A percentile compares a stretch with the other conserved stretches of the same genome.
Conservation (phyloP, 202 grass and related monocot species). For the Schoenoplectus triqueter region DNA sequence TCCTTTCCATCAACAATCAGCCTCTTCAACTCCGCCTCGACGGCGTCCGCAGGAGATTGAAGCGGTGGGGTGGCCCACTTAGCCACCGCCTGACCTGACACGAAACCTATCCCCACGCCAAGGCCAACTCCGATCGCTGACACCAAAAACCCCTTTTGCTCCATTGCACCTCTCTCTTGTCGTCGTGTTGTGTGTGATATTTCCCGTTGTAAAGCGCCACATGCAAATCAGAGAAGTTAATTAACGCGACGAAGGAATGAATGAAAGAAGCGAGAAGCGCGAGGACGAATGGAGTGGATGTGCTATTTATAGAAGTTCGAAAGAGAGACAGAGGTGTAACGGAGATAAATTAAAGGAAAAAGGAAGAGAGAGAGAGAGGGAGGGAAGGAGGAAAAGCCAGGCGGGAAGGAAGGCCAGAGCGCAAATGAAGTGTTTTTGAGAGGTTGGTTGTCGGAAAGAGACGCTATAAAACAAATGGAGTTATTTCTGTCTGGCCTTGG, state of each 20-base stretch:
- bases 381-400: neutral
- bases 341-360: neutral
- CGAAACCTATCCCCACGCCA: slow-evolving; percentile 82
- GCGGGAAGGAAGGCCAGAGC: slow-evolving; percentile 26
- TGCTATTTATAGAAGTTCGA: slow-evolving; percentile 26
- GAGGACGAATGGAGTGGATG: slow-evolving; percentile 16
- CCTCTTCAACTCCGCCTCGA: slow-evolving; percentile 85
- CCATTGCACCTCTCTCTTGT: slow-evolving; percentile 52
- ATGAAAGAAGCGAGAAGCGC: neutral
- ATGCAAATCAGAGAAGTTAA: slow-evolving; percentile 29
- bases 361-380: neutral
- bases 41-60: slow-evolving; percentile 40
- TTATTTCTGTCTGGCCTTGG: neutral
- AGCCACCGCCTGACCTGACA: slow-evolving; percentile 64
- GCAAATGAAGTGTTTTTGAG: slow-evolving; percentile 22
- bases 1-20: slow-evolving; percentile 64
- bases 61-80: slow-evolving; percentile 52
- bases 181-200: neutral
- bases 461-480: slow-evolving; percentile 10
- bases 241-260: neutral
- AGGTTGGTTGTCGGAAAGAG: slow-evolving; percentile 10
- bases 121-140: slow-evolving; percentile 82
- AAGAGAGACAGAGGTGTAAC: slow-evolving; percentile 22
- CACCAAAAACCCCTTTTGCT: slow-evolving; percentile 82
- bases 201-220: neutral